Base-by-base conservation (phyloP, 768 basidiomycete genomes). In the Podaxis pistillaris region DNA sequence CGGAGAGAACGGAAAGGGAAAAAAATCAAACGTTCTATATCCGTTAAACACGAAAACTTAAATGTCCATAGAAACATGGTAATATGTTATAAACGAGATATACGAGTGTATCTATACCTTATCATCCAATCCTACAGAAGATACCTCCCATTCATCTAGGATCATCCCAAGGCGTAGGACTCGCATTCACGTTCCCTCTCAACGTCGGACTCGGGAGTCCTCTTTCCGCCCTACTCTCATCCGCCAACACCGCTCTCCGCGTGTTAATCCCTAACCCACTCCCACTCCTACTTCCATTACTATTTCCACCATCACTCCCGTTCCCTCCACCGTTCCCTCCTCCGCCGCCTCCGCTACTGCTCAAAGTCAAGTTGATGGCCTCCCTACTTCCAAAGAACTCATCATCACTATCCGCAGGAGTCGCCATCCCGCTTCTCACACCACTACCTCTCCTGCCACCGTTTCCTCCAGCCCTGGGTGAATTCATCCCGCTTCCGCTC, bases 161-260 rank as follows among this genome's bases (percentile, higher is more conserved):
- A 33, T 28, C 54, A 5, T 62, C 61, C 61, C 61, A 62, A 41
- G 61, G 61, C 7, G 54, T 13, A 22, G 38, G 49, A 15, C 26
- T 50, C 9, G 49, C 53, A 56, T 40, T 62, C 1, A 44, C 38
- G 12, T 36, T 55, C 61, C 55, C 52, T 50, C 65, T 71, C 66
- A 70, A 56, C 58, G 66, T 67, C 65, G 89, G 89, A 69, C 86
- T 90, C 53, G 81, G 76, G 41, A 90, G 65, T 41, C 89, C 87
- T n/a, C 87, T 74, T 71, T 87, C 89, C 22, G 77, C 76, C 68
- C 88, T 74, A 67, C 83, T 86, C 68, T 80, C 83, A 62, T 85
- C 82, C 52, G 79, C 68, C 30, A 71, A 59, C 37, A 66, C 60
- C 19, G 66, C 66, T 53, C 68, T 60, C 58, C 66, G 63, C 63